Percentiles rank a stretch among this genome's conserved stretches.
These are phyloP conservation scores for Malbranchea cinnamomea DNA, from an alignment of 2,329 filamentous ascomycete species.

Conservation along the genomic window DNA sequence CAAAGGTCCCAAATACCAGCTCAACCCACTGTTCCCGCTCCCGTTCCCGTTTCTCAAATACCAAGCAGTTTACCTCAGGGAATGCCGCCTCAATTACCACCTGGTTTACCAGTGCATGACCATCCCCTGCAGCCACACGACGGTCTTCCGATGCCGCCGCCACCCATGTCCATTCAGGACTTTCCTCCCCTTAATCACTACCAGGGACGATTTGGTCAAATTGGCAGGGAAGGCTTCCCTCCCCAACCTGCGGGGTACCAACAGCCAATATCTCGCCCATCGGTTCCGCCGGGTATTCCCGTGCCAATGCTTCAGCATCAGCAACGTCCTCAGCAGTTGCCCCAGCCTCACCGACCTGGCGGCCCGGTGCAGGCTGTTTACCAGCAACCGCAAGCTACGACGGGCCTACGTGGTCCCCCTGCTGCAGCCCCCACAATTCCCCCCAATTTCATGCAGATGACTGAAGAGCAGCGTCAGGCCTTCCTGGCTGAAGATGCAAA, in stretches of 20 bases:
- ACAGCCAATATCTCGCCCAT: slow-evolving; percentile 21
- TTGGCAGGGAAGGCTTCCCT: slow-evolving; percentile 20
- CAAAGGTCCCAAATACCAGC: slow-evolving; percentile 16
- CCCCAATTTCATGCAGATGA: slow-evolving; percentile 59
- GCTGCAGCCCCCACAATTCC: slow-evolving; percentile 51
- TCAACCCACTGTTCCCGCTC: slow-evolving; percentile 19
- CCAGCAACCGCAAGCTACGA: slow-evolving; percentile 23
- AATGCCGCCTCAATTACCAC: slow-evolving; percentile 5
- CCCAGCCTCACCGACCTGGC: slow-evolving; percentile 22
- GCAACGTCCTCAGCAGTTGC: slow-evolving; percentile 42
- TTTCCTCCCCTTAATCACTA: slow-evolving; percentile 37
- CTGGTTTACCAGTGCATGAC: slow-evolving; percentile 9
- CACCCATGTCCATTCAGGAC: slow-evolving; percentile 27
- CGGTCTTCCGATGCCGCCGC: slow-evolving; percentile 8
- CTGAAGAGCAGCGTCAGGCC: slow-evolving; percentile 68
- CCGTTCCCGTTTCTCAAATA: slow-evolving; percentile 8
- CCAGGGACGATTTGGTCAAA: slow-evolving; percentile 23
- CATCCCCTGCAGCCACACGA: slow-evolving; percentile 5
- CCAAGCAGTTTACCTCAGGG: slow-evolving; percentile 1
- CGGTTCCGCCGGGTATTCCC: slow-evolving; percentile 35
- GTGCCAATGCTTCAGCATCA: slow-evolving; percentile 70
- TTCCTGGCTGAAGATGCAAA: slow-evolving; percentile 86
- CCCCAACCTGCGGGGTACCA: slow-evolving; percentile 23
- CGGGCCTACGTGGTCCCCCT: slow-evolving; percentile 27
- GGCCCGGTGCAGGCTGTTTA: slow-evolving; percentile 23